Evolutionary conservation across 371 early-diverging fungal species (phyloP).

Genomic region (Synchytrium microbalum): DNA sequence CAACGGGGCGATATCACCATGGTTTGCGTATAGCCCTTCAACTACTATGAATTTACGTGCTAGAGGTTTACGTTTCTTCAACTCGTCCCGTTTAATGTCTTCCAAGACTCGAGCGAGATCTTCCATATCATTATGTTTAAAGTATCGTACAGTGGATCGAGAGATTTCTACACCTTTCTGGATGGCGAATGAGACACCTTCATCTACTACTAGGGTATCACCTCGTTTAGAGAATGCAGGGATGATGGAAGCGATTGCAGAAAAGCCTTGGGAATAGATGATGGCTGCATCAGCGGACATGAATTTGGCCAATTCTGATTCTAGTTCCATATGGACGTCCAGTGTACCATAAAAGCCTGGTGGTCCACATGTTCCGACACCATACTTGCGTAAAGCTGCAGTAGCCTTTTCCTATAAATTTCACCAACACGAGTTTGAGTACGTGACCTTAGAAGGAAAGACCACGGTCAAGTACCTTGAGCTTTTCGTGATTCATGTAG

Average conservation of each 20-base stretch:
- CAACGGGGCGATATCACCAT: conserved; percentile 87
- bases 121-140: conserved; percentile 94
- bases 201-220: conserved; percentile 92
- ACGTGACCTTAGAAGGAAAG: background rate
- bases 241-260: conserved; percentile 90
- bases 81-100: conserved; percentile 59
- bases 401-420: conserved; percentile 65
- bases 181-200: conserved; percentile 77
- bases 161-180: conserved; percentile 90
- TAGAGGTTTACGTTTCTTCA: conserved; percentile 64
- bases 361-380: conserved; percentile 98
- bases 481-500: conserved; percentile 60
- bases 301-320: conserved; percentile 80
- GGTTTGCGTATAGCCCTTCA: conserved; percentile 93
- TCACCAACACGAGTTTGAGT: background rate
- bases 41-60: conserved; percentile 92
- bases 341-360: conserved; percentile 99
- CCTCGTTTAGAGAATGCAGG: conserved; percentile 97
- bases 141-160: conserved; percentile 78
- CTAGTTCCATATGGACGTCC: conserved; percentile 96
- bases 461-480: conserved; percentile 38
- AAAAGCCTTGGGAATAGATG: conserved; percentile 96
- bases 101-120: conserved; percentile 84
- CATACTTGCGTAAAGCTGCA: conserved; percentile 87
- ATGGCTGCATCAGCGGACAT: conserved; percentile 89